Percentiles rank a stretch among this genome's conserved stretches.
phyloP scores from a whole-genome alignment of 257 asterid genomes.

The Solanum chmielewskii region DNA sequence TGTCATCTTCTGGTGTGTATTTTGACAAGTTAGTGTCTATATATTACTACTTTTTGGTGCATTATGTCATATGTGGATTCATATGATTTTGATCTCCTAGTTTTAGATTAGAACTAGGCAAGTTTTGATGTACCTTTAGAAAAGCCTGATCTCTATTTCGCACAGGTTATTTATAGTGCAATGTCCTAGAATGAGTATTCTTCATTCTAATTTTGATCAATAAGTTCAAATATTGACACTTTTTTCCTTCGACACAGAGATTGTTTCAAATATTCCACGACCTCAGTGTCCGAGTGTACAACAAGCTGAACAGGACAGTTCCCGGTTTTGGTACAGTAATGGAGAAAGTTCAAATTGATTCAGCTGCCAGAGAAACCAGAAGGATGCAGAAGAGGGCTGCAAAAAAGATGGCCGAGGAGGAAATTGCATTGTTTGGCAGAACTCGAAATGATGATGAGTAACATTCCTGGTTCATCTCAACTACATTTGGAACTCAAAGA shows the following conservation, averaged over 20 bases:
- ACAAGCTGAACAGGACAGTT: constrained; percentile 23
- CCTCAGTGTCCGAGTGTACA: constrained; percentile 30
- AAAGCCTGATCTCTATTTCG: neutral
- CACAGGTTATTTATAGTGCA: neutral
- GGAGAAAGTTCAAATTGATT: constrained; percentile 32
- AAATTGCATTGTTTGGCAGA: constrained; percentile 6
- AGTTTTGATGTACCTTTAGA: neutral
- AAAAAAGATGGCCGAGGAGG: constrained; percentile 26
- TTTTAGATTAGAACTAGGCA: neutral
- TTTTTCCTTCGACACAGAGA: constrained; percentile 20
- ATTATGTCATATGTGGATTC: neutral
- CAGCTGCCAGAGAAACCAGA: constrained; percentile 16
- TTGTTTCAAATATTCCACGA: constrained; percentile 26
- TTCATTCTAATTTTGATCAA: neutral
- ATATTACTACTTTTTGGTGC: neutral
- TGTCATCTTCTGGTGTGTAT: neutral
- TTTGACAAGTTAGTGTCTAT: neutral
- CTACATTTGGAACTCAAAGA: neutral
- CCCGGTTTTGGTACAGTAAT: constrained; percentile 59
- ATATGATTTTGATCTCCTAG: neutral
- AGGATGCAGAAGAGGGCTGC: constrained; percentile 32
- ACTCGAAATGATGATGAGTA: neutral
- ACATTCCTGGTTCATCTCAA: neutral
- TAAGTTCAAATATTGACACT: neutral
- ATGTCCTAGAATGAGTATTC: neutral